Conservation (phyloP, 1,139 yeast species). For the Saccharomyces uvarum region DNA sequence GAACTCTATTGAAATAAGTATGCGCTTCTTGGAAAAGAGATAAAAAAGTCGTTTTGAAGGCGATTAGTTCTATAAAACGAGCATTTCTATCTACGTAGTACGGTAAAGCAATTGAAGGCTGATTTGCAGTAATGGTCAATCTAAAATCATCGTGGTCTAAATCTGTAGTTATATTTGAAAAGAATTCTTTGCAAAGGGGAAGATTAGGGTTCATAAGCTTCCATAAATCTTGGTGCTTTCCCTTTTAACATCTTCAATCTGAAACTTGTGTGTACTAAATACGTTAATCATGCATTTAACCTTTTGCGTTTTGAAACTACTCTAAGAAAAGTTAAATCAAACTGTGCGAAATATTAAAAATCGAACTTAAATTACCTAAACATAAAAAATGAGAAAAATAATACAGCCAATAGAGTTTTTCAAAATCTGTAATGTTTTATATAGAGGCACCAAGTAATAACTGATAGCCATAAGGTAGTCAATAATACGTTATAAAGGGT, state of each 20-base stretch:
- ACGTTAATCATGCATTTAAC: neutral
- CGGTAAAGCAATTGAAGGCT: constrained; percentile 12
- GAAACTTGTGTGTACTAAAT: neutral
- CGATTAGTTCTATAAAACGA: constrained; percentile 25
- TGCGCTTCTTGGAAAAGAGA: constrained; percentile 31
- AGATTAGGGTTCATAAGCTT: neutral
- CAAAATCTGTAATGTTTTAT: neutral
- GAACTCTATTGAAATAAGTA: constrained; percentile 12
- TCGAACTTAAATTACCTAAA: too few species aligned
- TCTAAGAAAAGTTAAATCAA: too few species aligned
- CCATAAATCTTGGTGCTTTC: neutral
- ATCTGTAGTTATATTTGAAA: constrained; percentile 6
- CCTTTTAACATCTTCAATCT: neutral
- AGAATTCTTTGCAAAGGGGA: constrained; percentile 14
- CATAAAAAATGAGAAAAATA: too few species aligned
- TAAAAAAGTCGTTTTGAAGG: constrained; percentile 27
- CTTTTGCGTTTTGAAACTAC: too few species aligned
- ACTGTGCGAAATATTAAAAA: too few species aligned
- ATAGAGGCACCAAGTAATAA: too few species aligned
- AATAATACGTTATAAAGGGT: neutral
- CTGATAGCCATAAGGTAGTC: neutral
- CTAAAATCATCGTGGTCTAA: constrained; percentile 7
- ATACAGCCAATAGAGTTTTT: neutral
- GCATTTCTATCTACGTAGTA: constrained; percentile 16
- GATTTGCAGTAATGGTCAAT: constrained; percentile 22